phyloP scores from a whole-genome alignment of 192 early-diverging fungal genomes.

The Podila clonocystis region DNA sequence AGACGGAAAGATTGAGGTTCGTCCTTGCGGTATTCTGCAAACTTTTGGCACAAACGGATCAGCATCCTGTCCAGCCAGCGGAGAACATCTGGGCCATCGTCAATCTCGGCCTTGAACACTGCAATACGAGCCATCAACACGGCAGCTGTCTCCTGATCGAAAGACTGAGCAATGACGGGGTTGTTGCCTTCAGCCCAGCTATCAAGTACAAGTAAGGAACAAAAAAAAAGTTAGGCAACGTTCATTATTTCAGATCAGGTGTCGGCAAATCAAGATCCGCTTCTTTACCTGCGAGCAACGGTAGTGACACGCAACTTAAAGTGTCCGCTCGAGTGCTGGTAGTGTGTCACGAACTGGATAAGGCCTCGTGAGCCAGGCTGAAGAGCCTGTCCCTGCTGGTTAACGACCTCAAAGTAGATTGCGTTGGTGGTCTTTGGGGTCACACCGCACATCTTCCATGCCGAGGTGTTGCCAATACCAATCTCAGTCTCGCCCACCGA shows the following conservation, averaged over 20 bases:
- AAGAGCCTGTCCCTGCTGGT: conserved; percentile 82
- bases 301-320: conserved; percentile 95
- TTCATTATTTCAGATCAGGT: not conserved
- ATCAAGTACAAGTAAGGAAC: not conserved
- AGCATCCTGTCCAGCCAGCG: conserved; percentile 99
- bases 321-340: conserved; percentile 94
- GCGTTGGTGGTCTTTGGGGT: conserved; percentile 86
- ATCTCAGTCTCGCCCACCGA: conserved; percentile 98
- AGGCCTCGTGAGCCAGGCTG: conserved; percentile 87
- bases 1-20: conserved; percentile 93
- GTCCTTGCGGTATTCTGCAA: conserved; percentile 96
- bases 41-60: conserved; percentile 97
- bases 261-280: not conserved
- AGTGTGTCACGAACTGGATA: conserved; percentile 95
- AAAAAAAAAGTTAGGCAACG: not conserved
- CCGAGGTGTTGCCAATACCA: conserved; percentile 94
- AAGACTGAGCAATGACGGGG: conserved; percentile 89
- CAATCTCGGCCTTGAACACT: conserved; percentile 95
- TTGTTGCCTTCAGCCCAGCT: conserved; percentile 79
- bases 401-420: conserved; percentile 97
- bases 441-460: conserved; percentile 94
- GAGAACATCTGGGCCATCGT: conserved; percentile 96
- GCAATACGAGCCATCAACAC: conserved; percentile 98
- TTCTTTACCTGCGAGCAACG: conserved; percentile 81
- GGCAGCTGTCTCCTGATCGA: conserved; percentile 98